Evolutionary conservation across 2,329 filamentous ascomycete genomes (phyloP).

Genomic region (Scedosporium boydii): DNA sequence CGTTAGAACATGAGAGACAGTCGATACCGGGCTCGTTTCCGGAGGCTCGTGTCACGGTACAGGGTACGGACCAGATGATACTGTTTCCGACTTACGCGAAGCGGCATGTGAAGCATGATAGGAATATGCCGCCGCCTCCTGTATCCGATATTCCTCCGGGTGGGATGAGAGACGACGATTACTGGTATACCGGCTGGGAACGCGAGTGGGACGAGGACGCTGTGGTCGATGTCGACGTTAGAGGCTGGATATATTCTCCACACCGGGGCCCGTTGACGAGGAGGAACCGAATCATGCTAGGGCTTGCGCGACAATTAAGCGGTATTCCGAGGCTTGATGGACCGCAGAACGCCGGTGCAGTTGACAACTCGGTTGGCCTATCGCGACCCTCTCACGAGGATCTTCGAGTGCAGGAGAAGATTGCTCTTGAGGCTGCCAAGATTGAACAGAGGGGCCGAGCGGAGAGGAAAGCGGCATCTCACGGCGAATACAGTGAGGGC

Average conservation of each 20-base stretch:
- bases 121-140: conserved; percentile 14
- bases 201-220: conserved; percentile 72
- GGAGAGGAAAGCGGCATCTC: conserved; percentile 61
- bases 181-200: conserved; percentile 72
- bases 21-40: conserved; percentile 70
- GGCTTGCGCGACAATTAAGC: conserved; percentile 77
- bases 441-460: conserved; percentile 64
- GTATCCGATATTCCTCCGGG: conserved; percentile 24
- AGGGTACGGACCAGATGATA: conserved; percentile 84
- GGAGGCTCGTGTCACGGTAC: conserved; percentile 69
- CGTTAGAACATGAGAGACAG: conserved; percentile 18
- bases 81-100: conserved; percentile 91
- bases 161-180: conserved; percentile 54
- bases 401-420: conserved; percentile 50
- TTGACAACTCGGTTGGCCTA: conserved; percentile 19
- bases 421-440: conserved; percentile 64
- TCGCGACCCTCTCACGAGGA: conserved; percentile 31
- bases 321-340: conserved; percentile 65
- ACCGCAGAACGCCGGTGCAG: conserved; percentile 6
- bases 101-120: conserved; percentile 48
- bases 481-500: conserved; percentile 64
- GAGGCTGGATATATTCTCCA: conserved; percentile 90
- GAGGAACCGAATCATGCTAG: conserved; percentile 78
- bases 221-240: conserved; percentile 85
- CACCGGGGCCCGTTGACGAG: conserved; percentile 76